These are phyloP conservation scores for Samsoniella hepiali DNA, from an alignment of 2,329 filamentous ascomycete species.

Conservation along the genomic window DNA sequence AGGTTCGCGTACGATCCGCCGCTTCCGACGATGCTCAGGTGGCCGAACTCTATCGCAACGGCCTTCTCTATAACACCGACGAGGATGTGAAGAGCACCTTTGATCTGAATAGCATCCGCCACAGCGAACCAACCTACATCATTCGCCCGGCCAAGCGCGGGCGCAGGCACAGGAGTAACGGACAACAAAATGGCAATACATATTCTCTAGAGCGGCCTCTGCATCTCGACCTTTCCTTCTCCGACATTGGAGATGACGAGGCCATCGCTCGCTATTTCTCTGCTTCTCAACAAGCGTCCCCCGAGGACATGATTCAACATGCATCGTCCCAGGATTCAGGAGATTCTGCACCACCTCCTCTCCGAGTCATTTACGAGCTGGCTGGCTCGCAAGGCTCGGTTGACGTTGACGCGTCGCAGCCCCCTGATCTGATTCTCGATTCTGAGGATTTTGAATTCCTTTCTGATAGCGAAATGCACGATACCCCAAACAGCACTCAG, in stretches of 20 bases:
- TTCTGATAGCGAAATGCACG: constrained; percentile 36
- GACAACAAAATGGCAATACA: constrained; percentile 19
- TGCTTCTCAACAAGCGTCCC: constrained; percentile 22
- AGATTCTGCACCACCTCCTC: constrained; percentile 24
- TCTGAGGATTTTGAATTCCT: constrained; percentile 28
- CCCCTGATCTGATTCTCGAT: constrained; percentile 35
- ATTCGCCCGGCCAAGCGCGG: constrained; percentile 35
- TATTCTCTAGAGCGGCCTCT: constrained; percentile 28
- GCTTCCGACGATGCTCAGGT: constrained; percentile 35
- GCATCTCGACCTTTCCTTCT: constrained; percentile 41
- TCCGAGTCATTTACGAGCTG: constrained; percentile 42
- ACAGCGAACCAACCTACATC: constrained; percentile 37
- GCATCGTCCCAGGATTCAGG: constrained; percentile 23
- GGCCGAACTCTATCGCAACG: constrained; percentile 43
- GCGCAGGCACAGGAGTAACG: constrained; percentile 28
- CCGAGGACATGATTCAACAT: constrained; percentile 23
- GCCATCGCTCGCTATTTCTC: constrained; percentile 37
- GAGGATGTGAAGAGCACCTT: constrained; percentile 26
- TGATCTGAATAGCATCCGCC: constrained; percentile 38
- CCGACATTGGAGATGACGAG: constrained; percentile 40
- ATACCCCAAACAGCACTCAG: constrained; percentile 29
- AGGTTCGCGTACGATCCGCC: constrained; percentile 26
- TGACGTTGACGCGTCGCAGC: constrained; percentile 35
- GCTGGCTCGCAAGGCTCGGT: constrained; percentile 32
- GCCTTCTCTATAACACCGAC: constrained; percentile 40